Base-by-base conservation (phyloP, 371 early-diverging fungal genomes). In the Choanephora cucurbitarum region DNA sequence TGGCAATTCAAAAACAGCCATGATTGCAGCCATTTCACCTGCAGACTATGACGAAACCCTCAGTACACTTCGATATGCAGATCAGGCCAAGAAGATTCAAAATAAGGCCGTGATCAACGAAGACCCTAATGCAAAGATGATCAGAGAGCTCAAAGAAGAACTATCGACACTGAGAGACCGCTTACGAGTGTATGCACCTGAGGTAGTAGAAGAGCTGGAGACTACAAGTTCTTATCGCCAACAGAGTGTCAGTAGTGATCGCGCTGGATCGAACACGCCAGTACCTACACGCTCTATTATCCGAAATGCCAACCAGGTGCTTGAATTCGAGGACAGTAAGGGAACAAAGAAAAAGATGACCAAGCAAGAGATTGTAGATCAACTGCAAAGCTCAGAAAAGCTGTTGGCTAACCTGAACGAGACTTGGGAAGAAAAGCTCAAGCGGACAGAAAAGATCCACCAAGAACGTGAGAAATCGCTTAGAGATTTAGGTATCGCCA, bases 31-130 rank as follows among this genome's bases (percentile, higher is more conserved):
- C 0, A 85, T 95, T 40, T 87, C 91, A 32, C 91, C 91, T 0
- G 87, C 91, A 0, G 87, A 89, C 52, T 86, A 82, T 40, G 89
- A 90, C 49, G 98, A 98, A 77, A 91, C 97, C 0, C 79, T 98
- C 15, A 92, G 93, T 57, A 99, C 99, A 0, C 79, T 98, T 28
- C 86, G 97, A 18, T 99, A 95, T 64, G 97, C 97, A 4, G 94
- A 95, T 67, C 89, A 94, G 43, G 96, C 96, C 45, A 96, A 96
- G 74, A 83, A 83, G 62, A 93, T 97, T 69, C 86, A 91, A 66
- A 96, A 94, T 66, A 90, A 87, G 71, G 95, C 97, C 0, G 84
- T 91, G 1, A 89, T 97, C 31, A 97, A 97, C 62, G 95, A 95
- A 69, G 93, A 94, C 57, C 90, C 93, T 2, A 89, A 89, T 52